Evolutionary conservation across 495 filamentous ascomycete genomes (phyloP).

Genomic region (Aspergillus biplanus): DNA sequence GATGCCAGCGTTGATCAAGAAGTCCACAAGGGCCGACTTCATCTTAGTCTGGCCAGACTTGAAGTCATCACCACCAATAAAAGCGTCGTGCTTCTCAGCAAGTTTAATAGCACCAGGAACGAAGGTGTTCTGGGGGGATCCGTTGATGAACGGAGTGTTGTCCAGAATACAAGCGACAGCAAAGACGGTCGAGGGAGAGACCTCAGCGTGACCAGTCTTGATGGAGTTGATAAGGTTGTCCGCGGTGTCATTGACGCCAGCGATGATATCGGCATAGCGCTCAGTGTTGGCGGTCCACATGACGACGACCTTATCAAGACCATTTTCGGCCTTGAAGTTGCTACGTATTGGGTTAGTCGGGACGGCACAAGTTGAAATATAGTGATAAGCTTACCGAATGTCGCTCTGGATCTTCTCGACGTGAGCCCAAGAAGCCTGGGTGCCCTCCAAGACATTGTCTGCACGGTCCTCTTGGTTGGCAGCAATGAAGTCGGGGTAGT

Average conservation of each 20-base stretch:
- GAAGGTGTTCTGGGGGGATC: slow-evolving; percentile 98
- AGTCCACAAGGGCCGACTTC: slow-evolving; percentile 98
- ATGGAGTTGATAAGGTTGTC: slow-evolving; percentile 91
- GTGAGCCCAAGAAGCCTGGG: slow-evolving; percentile 82
- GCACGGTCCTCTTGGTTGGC: slow-evolving; percentile 98
- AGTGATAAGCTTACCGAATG: slow-evolving; percentile 68
- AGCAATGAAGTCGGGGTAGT: slow-evolving; percentile 99
- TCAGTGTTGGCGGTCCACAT: slow-evolving; percentile 99
- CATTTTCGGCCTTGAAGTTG: slow-evolving; percentile 86
- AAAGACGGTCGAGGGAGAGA: slow-evolving; percentile 93
- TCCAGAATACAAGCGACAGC: slow-evolving; percentile 93
- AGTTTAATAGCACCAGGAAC: slow-evolving; percentile 90
- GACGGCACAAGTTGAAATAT: neutral
- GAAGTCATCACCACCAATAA: slow-evolving; percentile 99
- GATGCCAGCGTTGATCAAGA: slow-evolving; percentile 97
- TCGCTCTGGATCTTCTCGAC: slow-evolving; percentile 94
- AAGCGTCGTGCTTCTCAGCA: slow-evolving; percentile 84
- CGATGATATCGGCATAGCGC: slow-evolving; percentile 85
- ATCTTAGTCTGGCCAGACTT: slow-evolving; percentile 99
- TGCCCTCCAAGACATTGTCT: slow-evolving; percentile 84
- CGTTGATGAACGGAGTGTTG: slow-evolving; percentile 94
- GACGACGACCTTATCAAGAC: slow-evolving; percentile 93
- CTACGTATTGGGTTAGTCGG: slow-evolving; percentile 45
- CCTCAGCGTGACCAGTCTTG: slow-evolving; percentile 81
- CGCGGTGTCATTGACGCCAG: slow-evolving; percentile 94